Conservation (phyloP, 2,329 filamentous ascomycete genomes). For the Trichoderma pleuroti region DNA sequence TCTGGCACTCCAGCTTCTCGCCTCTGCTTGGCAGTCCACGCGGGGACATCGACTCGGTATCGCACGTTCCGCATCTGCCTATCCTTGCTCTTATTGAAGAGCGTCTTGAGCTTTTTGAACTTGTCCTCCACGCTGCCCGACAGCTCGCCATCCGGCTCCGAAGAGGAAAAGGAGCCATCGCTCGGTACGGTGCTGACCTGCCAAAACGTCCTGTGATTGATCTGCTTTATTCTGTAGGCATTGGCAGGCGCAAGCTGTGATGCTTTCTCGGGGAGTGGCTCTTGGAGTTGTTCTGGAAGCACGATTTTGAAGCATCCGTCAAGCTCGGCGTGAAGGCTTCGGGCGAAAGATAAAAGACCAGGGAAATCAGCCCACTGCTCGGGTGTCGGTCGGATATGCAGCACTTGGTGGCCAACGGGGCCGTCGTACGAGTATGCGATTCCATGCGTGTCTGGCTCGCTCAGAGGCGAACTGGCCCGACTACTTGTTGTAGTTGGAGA, state of each 20-base stretch:
- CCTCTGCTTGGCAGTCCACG: constrained; percentile 37
- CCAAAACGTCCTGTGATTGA: constrained; percentile 37
- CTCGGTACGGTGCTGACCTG: constrained; percentile 35
- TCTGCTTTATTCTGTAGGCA: constrained; percentile 35
- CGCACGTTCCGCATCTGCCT: constrained; percentile 37
- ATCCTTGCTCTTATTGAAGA: constrained; percentile 36
- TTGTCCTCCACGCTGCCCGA: constrained; percentile 28
- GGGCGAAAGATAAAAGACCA: constrained; percentile 34
- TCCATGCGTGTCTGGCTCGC: constrained; percentile 22
- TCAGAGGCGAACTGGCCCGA: constrained; percentile 27
- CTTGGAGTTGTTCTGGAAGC: constrained; percentile 32
- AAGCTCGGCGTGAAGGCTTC: constrained; percentile 29
- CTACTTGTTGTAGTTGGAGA: constrained; percentile 7
- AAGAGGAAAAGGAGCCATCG: constrained; percentile 33
- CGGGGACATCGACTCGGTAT: constrained; percentile 39
- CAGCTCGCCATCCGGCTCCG: constrained; percentile 25
- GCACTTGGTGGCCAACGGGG: constrained; percentile 29
- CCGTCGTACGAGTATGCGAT: constrained; percentile 34
- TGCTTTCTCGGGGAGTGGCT: constrained; percentile 32
- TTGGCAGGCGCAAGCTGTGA: constrained; percentile 33
- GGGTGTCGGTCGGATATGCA: constrained; percentile 35
- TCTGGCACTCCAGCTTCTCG: constrained; percentile 36
- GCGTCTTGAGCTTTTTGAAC: constrained; percentile 33
- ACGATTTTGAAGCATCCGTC: constrained; percentile 41
- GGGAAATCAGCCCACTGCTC: constrained; percentile 38